Conservation (phyloP, 83 land plant genomes). For the Diphasiastrum complanatum region DNA sequence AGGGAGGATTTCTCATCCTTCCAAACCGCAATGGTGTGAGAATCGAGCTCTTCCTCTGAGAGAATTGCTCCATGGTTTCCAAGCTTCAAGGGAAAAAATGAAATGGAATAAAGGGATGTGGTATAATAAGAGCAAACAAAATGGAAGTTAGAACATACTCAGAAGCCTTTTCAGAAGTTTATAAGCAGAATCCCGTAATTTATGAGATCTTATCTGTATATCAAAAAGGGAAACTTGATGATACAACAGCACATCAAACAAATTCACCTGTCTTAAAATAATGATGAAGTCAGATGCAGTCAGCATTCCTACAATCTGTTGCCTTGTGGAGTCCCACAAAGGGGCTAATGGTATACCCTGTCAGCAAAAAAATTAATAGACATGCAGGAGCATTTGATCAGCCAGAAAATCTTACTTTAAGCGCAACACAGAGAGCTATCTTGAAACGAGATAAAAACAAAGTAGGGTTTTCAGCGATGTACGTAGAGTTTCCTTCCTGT, state of each 20-base stretch:
- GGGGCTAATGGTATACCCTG: slow-evolving; percentile 88
- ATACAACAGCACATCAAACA: slow-evolving; percentile 8
- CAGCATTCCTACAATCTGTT: slow-evolving; percentile 83
- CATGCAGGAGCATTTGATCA: background rate
- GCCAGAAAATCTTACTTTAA: too few relatives aligned
- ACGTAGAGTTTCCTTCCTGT: too few relatives aligned
- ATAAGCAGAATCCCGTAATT: too few relatives aligned
- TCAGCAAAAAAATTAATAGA: background rate
- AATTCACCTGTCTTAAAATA: slow-evolving; percentile 76
- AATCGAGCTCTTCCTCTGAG: slow-evolving; percentile 91
- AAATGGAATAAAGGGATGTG: background rate
- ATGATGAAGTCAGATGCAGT: slow-evolving; percentile 78
- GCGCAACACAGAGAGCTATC: too few relatives aligned
- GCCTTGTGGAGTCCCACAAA: slow-evolving; percentile 66
- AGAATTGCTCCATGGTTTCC: slow-evolving; percentile 71
- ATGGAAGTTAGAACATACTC: background rate
- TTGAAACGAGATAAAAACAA: too few relatives aligned
- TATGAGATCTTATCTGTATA: background rate
- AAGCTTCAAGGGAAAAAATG: slow-evolving; percentile 34
- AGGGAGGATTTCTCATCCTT: slow-evolving; percentile 59
- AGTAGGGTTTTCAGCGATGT: too few relatives aligned
- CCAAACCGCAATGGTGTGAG: slow-evolving; percentile 92
- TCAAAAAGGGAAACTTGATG: background rate
- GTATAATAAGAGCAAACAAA: background rate
- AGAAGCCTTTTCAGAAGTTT: too few relatives aligned